Evolutionary conservation across 495 filamentous ascomycete genomes (phyloP), one percentile per base, ranked within the genome.

Genomic region (Talaromyces wortmannii): DNA sequence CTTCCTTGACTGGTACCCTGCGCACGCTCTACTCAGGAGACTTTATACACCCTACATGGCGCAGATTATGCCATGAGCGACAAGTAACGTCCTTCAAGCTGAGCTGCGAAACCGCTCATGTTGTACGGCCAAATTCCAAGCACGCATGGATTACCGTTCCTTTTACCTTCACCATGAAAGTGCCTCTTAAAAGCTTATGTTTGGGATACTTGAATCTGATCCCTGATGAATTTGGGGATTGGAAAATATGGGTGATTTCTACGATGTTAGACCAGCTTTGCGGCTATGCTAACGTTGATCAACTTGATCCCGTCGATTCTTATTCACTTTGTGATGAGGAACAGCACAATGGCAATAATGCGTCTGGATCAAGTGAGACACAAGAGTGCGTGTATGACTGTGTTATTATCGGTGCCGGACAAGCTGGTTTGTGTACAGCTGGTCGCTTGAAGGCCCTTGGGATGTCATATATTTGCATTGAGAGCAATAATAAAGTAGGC

Each of bases 361-460:
- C 30, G 12, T 23, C 15, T 15, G 7, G 17, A 48, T 32, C 30
- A 31, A 49, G 5, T 12, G 53, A 5, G 5, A 32, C 18, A 3
- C 7, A n/a, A 5, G 48, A 42, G 55, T 8, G 11, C 13, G n/a
- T 58, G 8, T 68, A 63, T 54, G 65, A 63, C 10, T 59, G 44
- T 13, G 55, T 69, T 3, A 47, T 72, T 45, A 59, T 70, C 8
- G 69, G 69, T 18, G 66, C 50, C 31, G 69, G 69, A 7, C 66
- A 68, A 53, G 58, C 63, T 31, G 67, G 69, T 15, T 48, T 72
- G 29, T 55, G 57, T 11, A 60, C 58, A 1, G 69, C 60, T n/a
- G 69, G 66, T 31, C 55, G 69, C 12, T 45, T 69, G 12, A 58
- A 70, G 43, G 65, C 67, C 4, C 49, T 72, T 17, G 66, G 62